phyloP scores from a whole-genome alignment of 768 basidiomycete genomes.

The Tephrocybe sp. region DNA sequence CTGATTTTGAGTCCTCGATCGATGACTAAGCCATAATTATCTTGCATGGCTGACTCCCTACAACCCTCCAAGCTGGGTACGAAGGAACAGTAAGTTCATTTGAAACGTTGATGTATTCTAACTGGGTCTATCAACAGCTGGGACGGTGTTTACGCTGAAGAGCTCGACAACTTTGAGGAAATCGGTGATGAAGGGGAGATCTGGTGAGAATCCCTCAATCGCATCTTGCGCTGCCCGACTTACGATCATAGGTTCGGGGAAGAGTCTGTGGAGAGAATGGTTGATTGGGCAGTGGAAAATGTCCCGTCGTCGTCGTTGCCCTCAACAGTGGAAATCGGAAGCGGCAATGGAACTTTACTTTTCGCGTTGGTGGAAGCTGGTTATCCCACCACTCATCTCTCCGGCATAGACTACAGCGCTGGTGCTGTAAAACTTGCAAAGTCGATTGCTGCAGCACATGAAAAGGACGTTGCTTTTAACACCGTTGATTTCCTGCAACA shows the following conservation, averaged over 20 bases:
- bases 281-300: slow-evolving; percentile 64
- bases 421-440: slow-evolving; percentile 67
- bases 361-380: slow-evolving; percentile 71
- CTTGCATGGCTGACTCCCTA: slow-evolving; percentile 32
- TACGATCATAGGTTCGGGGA: slow-evolving; percentile 66
- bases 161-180: slow-evolving; percentile 72
- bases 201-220: slow-evolving; percentile 52
- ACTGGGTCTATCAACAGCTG: slow-evolving; percentile 47
- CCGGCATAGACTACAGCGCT: slow-evolving; percentile 77
- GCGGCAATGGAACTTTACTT: slow-evolving; percentile 77
- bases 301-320: slow-evolving; percentile 47
- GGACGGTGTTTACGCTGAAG: slow-evolving; percentile 74
- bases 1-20: neutral
- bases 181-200: slow-evolving; percentile 84
- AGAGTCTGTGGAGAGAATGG: slow-evolving; percentile 78
- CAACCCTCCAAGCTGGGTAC: slow-evolving; percentile 76
- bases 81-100: slow-evolving; percentile 64
- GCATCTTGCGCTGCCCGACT: neutral
- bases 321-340: slow-evolving; percentile 74
- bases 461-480: slow-evolving; percentile 49
- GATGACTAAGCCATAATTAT: slow-evolving; percentile 33
- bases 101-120: neutral
- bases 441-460: slow-evolving; percentile 52
- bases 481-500: slow-evolving; percentile 66
- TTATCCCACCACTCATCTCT: slow-evolving; percentile 50